Evolutionary conservation across 371 early-diverging fungal species (phyloP).

Genomic region (Mucor saturninus): DNA sequence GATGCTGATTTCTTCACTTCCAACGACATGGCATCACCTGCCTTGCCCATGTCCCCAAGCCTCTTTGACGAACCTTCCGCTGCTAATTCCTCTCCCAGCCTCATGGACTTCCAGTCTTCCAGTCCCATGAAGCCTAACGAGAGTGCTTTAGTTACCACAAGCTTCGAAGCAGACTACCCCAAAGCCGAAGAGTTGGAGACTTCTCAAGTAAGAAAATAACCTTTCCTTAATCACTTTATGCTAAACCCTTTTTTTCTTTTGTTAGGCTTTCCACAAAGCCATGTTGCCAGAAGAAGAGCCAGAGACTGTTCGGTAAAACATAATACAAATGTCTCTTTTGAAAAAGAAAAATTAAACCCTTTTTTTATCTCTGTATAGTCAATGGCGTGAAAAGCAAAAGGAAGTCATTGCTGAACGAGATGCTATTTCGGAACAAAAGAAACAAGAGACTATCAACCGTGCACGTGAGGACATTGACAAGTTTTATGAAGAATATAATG

Average conservation of each 20-base stretch:
- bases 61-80: constrained; percentile 8
- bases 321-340: no score
- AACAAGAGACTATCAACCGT: constrained; percentile 68
- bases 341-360: background rate
- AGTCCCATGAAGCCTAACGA: constrained; percentile 15
- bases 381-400: constrained; percentile 84
- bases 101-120: constrained; percentile 4
- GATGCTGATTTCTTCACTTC: constrained; percentile 70
- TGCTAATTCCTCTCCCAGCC: constrained; percentile 6
- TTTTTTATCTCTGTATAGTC: constrained; percentile 42
- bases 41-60: constrained; percentile 9
- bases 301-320: constrained; percentile 57
- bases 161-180: constrained; percentile 49
- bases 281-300: constrained; percentile 61
- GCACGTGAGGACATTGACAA: constrained; percentile 88
- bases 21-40: constrained; percentile 33
- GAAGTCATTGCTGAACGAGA: constrained; percentile 81
- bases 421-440: constrained; percentile 65
- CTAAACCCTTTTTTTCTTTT: background rate
- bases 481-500: constrained; percentile 95
- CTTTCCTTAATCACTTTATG: background rate
- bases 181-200: constrained; percentile 56
- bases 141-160: constrained; percentile 27
- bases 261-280: constrained; percentile 54
- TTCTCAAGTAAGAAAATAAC: constrained; percentile 41